Evolutionary conservation across 2,329 filamentous ascomycete genomes (phyloP), one percentile per base, ranked within the genome.

Genomic region (Cladorrhinum sp.): DNA sequence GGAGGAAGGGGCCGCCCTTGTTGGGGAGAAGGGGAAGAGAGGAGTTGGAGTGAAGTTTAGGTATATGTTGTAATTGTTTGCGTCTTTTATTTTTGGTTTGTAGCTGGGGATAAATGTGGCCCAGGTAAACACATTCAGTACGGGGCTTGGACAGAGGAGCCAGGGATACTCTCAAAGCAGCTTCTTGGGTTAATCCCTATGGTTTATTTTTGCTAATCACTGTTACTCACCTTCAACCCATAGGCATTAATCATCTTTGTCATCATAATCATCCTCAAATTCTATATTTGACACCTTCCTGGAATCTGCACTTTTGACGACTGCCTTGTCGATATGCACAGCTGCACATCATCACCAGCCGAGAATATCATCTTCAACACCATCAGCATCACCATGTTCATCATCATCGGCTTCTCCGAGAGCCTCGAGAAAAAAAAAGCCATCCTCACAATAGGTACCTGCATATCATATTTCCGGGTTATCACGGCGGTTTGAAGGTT

Each of bases 31-130:
- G 28, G 67, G 65, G 58, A 64, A 61, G 52, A 71, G 63, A 53
- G 59, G 53, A 18, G 63, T 59, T 4, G 55, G 62, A 9, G 67
- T 62, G 23, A 69, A 6, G 39, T 82, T 80, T 67, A 72, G 78
- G 64, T 82, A 80, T 63, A 82, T 83, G 73, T 62, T 83, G 61
- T 82, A 24, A 65, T 30, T 28, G 14, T 10, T 51, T 24, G 30
- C 14, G 5, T 30, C 24, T 30, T 21, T 46, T 46, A n/a, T 46
- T 46, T 18, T 20, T 61, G 49, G 51, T 53, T 65, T 58, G 46
- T n/a, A 24, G 55, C 53, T 57, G 49, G 58, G 9, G 62, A 60
- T 59, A 2, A 10, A 57, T 10, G 33, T 24, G 28, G 57, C 4
- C 23, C 49, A 55, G 52, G 55, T 16, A 30, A 26, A 36, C n/a